Conservation (phyloP, 169 alveolate genomes). For the Plasmodium fragile region DNA sequence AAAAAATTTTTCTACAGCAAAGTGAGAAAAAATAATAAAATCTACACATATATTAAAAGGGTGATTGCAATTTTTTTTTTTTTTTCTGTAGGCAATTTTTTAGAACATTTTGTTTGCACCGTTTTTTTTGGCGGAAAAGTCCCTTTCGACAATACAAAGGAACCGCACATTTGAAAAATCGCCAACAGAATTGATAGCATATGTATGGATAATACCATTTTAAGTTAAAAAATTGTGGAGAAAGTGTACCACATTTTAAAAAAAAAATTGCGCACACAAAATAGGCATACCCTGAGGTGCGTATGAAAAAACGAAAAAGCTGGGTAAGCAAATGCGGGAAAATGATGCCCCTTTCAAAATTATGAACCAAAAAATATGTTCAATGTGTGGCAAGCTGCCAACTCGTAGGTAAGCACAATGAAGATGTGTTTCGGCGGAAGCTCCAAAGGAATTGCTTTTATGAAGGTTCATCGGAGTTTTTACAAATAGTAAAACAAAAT, state of each 20-base stretch:
- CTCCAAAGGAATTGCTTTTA: not conserved
- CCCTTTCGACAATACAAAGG: not conserved
- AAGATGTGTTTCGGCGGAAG: not conserved
- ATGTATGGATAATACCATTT: not conserved
- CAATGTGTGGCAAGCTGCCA: not conserved
- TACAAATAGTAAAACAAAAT: not conserved
- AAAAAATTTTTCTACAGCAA: not conserved
- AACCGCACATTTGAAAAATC: not conserved
- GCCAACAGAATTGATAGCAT: not conserved
- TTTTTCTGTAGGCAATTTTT: not conserved
- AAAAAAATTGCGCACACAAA: not conserved
- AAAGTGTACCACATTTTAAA: not conserved
- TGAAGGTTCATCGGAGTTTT: not conserved
- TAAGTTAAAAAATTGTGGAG: not conserved
- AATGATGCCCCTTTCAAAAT: not conserved
- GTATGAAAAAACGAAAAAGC: not conserved
- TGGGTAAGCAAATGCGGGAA: not conserved
- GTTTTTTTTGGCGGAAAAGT: not conserved
- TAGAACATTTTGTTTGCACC: not conserved
- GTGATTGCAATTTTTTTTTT: not conserved
- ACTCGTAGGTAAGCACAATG: not conserved
- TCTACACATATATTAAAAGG: not conserved
- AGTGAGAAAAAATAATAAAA: not conserved
- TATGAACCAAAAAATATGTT: not conserved
- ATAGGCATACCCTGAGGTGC: not conserved